These are phyloP conservation scores for Lunularia cruciata DNA, from an alignment of 225 moss, liverwort and hornwort genomes.

Conservation along the genomic window DNA sequence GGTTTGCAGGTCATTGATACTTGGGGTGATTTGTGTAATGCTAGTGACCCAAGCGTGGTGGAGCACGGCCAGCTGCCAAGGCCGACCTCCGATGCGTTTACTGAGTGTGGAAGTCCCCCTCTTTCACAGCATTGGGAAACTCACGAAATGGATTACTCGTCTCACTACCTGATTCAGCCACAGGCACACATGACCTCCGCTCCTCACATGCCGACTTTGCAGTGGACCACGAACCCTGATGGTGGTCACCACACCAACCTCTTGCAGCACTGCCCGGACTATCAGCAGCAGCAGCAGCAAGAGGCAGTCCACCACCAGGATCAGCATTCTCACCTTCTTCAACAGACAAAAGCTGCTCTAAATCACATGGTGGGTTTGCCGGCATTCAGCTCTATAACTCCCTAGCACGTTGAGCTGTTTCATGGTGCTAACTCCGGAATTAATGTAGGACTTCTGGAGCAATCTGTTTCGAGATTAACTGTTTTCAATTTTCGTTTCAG, in stretches of 20 bases:
- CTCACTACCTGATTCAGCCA: slow-evolving; percentile 36
- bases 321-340: slow-evolving; percentile 23
- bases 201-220: slow-evolving; percentile 16
- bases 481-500: too few relatives aligned
- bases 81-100: slow-evolving; percentile 41
- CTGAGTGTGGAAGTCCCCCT: slow-evolving; percentile 29
- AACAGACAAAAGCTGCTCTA: slow-evolving; percentile 14
- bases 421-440: background rate
- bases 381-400: too few relatives aligned
- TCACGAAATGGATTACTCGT: slow-evolving; percentile 42
- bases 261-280: slow-evolving; percentile 32
- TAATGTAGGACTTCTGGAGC: too few relatives aligned
- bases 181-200: slow-evolving; percentile 12
- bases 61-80: slow-evolving; percentile 29
- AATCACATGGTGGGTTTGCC: slow-evolving; percentile 37
- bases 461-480: too few relatives aligned
- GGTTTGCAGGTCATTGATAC: too few relatives aligned
- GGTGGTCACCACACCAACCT: slow-evolving; percentile 29
- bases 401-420: too few relatives aligned
- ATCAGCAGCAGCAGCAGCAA: slow-evolving; percentile 25
- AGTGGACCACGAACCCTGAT: slow-evolving; percentile 26
- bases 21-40: background rate
- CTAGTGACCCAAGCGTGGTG: slow-evolving; percentile 22
- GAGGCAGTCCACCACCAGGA: slow-evolving; percentile 1
- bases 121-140: slow-evolving; percentile 40